phyloP scores from a whole-genome alignment of 495 filamentous ascomycete genomes.

The Aspergillus sclerotiicarbonarius region DNA sequence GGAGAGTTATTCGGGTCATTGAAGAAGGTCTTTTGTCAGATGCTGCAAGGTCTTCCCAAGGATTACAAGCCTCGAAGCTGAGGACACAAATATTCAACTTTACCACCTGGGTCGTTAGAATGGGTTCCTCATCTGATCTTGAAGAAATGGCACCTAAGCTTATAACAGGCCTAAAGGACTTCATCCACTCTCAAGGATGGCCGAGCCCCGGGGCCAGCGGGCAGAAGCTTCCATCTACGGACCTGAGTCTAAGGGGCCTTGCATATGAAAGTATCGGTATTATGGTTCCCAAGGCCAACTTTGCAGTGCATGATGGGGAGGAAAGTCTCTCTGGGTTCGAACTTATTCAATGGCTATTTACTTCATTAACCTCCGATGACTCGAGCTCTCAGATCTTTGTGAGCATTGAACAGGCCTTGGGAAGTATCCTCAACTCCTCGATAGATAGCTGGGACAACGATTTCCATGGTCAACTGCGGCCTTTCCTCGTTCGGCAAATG shows the following conservation, averaged over 20 bases:
- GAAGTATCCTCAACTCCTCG: slow-evolving; percentile 66
- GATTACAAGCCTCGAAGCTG: slow-evolving; percentile 70
- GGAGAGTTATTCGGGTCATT: slow-evolving; percentile 65
- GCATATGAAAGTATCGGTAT: slow-evolving; percentile 86
- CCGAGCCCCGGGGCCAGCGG: slow-evolving; percentile 56
- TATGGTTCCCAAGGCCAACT: slow-evolving; percentile 55
- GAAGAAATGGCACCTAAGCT: slow-evolving; percentile 65
- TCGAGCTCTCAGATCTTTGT: slow-evolving; percentile 72
- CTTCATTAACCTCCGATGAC: slow-evolving; percentile 74
- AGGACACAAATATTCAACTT: slow-evolving; percentile 84
- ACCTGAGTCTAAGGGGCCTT: slow-evolving; percentile 64
- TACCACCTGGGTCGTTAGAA: slow-evolving; percentile 81
- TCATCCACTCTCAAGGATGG: slow-evolving; percentile 81
- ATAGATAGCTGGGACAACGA: slow-evolving; percentile 42
- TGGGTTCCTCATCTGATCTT: slow-evolving; percentile 59
- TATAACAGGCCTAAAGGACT: slow-evolving; percentile 69
- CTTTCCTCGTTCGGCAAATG: slow-evolving; percentile 69
- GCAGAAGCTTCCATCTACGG: slow-evolving; percentile 50
- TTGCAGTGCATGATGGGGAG: slow-evolving; percentile 27
- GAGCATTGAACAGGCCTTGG: slow-evolving; percentile 85
- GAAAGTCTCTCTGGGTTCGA: slow-evolving; percentile 53
- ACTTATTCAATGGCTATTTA: slow-evolving; percentile 75
- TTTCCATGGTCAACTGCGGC: slow-evolving; percentile 49
- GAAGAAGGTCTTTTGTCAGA: slow-evolving; percentile 58
- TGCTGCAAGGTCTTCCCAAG: slow-evolving; percentile 49